Percentiles rank a stretch among this genome's conserved stretches.
These are phyloP conservation scores for Lithocarpus polystachyus DNA, from an alignment of 306 rosid species.

Conservation along the genomic window DNA sequence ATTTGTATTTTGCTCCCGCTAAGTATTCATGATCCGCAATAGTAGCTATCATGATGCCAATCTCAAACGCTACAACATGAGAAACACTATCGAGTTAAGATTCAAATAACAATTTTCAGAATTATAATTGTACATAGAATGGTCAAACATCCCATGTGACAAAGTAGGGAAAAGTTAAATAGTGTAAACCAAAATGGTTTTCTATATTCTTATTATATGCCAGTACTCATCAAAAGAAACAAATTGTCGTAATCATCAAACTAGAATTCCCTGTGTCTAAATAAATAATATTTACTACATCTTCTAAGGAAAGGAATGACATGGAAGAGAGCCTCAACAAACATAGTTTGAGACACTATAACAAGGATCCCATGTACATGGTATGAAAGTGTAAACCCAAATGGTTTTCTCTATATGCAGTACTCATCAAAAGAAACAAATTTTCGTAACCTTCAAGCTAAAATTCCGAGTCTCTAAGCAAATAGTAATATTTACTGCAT, in stretches of 20 bases:
- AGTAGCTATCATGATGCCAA: too few species aligned
- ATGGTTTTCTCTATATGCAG: neutral
- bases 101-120: neutral
- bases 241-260: neutral
- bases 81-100: neutral
- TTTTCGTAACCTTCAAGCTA: neutral
- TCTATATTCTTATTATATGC: neutral
- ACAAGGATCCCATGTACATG: neutral
- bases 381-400: neutral
- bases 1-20: too few species aligned
- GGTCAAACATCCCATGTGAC: constrained; percentile 31
- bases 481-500: too few species aligned
- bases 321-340: too few species aligned
- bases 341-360: neutral
- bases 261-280: neutral
- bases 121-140: neutral
- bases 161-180: neutral
- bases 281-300: too few species aligned
- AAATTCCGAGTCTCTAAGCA: neutral
- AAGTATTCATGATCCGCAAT: too few species aligned
- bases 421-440: neutral
- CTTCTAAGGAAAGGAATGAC: too few species aligned
- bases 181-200: neutral
- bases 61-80: too few species aligned
- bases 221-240: neutral